Evolutionary conservation across 2,329 filamentous ascomycete species (phyloP), one percentile per base, ranked within the genome.

Genomic region (Botrytis tulipae): DNA sequence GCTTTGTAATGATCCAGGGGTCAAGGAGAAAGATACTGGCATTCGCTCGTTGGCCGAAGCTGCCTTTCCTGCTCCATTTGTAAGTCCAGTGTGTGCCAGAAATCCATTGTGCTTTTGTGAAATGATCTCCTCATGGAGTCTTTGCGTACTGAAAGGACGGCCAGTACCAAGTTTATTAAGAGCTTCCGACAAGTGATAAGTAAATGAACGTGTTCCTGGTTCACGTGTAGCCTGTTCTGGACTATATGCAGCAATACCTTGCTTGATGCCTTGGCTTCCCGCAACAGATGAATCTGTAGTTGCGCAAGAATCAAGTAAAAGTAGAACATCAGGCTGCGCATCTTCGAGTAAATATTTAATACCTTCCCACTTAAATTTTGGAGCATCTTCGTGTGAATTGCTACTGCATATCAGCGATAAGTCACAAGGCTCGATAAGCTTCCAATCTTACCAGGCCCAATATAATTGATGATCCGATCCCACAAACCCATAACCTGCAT

Each of bases 361-460:
- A n/a, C 87, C 87, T 76, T 87, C 86, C 89, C 89, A 91, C 77
- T 87, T 90, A 42, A 91, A 82, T 80, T 86, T 89, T 46, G 88
- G 84, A n/a, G 89, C 85, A 78, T 89, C 87, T 75, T 88, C 86
- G 65, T 85, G 84, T 62, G 85, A 75, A 81, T 89, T 88, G 82
- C 89, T 91, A 80, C 70, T 65, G 62, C 51, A n/a, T 75, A 79
- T 87, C 80, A 86, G 84, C 74, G 73, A 74, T 73, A 42, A 68
- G 70, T 71, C 67, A 76, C 76, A 76, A 79, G 77, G 77, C 77
- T 80, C 72, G 69, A 60, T 32, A 62, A 37, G 66, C 42, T 51
- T 69, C 59, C 74, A 74, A 75, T 85, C 89, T 84, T 84, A 91
- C 89, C 88, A 88, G 73, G 89, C 88, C 89, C 89, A 91, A 80